Conservation (phyloP, 2,329 filamentous ascomycete genomes). For the Fusarium tuaranense region DNA sequence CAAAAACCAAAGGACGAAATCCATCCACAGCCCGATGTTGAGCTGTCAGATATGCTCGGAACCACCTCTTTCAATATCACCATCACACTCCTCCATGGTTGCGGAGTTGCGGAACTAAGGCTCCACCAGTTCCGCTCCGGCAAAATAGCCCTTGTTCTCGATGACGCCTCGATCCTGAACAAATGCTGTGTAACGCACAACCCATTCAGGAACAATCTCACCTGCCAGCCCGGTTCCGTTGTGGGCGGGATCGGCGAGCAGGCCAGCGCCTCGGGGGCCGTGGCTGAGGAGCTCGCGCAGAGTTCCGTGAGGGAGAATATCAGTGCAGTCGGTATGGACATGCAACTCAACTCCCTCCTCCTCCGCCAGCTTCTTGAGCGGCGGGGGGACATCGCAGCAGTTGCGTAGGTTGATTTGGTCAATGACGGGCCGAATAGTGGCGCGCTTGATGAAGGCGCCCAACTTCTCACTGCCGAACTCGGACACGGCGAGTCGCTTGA, state of each 20-base stretch:
- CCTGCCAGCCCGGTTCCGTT: constrained; percentile 72
- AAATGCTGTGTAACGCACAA: constrained; percentile 96
- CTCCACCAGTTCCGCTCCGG: constrained; percentile 77
- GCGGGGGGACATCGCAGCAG: constrained; percentile 94
- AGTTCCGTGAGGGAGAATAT: constrained; percentile 89
- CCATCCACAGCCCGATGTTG: constrained; percentile 25
- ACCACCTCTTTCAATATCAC: constrained; percentile 4
- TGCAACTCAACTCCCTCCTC: constrained; percentile 85
- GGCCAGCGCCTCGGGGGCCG: constrained; percentile 77
- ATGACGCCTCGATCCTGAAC: constrained; percentile 94
- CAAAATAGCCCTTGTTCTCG: constrained; percentile 98
- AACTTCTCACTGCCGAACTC: constrained; percentile 92
- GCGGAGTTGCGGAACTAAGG: constrained; percentile 30
- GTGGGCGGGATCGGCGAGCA: constrained; percentile 73
- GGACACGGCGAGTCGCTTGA: constrained; percentile 83
- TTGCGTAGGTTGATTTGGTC: constrained; percentile 97
- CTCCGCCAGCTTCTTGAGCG: constrained; percentile 86
- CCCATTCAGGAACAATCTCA: constrained; percentile 90
- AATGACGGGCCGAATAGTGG: constrained; percentile 80
- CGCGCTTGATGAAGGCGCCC: constrained; percentile 77
- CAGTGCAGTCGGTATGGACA: constrained; percentile 93
- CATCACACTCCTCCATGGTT: constrained; percentile 2
- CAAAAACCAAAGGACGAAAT: constrained; percentile 41
- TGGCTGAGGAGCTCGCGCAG: constrained; percentile 85
- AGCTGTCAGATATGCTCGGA: constrained; percentile 28